Evolutionary conservation across 2,329 filamentous ascomycete species (phyloP), one percentile per base, ranked within the genome.

Genomic region (Phyllosticta citrichinensis): DNA sequence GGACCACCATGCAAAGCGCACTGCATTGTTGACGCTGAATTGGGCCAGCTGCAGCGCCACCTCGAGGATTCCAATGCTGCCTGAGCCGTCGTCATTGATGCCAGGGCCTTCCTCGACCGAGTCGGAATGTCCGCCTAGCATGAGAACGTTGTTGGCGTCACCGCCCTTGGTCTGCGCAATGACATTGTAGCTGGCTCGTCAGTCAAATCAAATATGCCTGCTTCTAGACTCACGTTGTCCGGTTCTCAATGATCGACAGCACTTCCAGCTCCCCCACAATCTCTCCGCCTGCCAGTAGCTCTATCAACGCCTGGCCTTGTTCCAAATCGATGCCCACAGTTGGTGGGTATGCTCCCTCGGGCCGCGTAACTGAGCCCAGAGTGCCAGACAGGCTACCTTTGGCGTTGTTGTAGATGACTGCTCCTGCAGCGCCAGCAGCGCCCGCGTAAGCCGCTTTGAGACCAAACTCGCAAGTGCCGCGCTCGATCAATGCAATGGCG

Each of bases 321-420:
- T 78, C 75, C 20, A 81, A 79, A 1, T 81, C 81, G 24, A 93
- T 75, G 1, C 86, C 86, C 62, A 91, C 85, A 1, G 85, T 89
- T 0, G 88, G 83, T 5, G 88, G 77, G 66, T 90, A 83, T 3
- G 75, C 68, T 2, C 77, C 76, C 27, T 76, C 70, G 1, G 75
- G 82, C 57, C 84, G 67, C 11, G 79, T 76, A 0, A 86, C 84
- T 0, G 76, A 78, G 11, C 86, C 88, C 3, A 94, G 78, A 0
- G 88, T 92, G 51, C 88, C 89, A 57, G 81, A 65, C 3, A 73
- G 79, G 0, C 72, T 5, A 1, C 83, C 87, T 1, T 80, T 74
- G 2, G 84, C 83, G 65, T 86, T 87, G 77, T 93, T 91, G 75
- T 89, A 92, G 56, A 94, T 79, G 14, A 94, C 75, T 0, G 86